These are phyloP conservation scores for Musa beccarii DNA, from an alignment of 176 grass and related monocot species.

Conservation along the genomic window DNA sequence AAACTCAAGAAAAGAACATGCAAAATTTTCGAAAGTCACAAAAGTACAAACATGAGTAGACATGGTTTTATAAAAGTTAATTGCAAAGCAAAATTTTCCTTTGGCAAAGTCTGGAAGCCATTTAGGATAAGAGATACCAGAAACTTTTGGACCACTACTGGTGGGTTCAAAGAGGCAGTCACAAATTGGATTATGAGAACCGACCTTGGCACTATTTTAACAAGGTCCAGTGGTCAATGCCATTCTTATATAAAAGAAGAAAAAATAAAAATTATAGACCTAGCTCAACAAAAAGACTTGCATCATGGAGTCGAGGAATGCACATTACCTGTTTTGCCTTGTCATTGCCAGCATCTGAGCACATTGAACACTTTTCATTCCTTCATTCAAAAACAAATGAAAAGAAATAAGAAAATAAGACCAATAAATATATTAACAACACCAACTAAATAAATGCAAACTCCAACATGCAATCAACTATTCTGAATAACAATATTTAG, in stretches of 20 bases:
- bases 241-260: neutral
- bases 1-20: neutral
- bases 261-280: slow-evolving; percentile 1
- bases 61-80: too few species aligned
- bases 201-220: neutral
- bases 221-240: neutral
- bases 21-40: neutral
- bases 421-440: neutral
- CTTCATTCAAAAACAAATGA: slow-evolving; percentile 21
- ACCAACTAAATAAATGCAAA: neutral
- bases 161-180: too few species aligned
- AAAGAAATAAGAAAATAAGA: slow-evolving; percentile 27
- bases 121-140: too few species aligned
- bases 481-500: neutral
- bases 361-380: slow-evolving; percentile 45
- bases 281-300: neutral
- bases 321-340: slow-evolving; percentile 61
- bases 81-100: too few species aligned
- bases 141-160: too few species aligned
- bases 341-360: slow-evolving; percentile 43
- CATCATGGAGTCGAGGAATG: neutral
- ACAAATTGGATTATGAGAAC: neutral
- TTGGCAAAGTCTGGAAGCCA: too few species aligned
- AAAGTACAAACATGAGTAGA: too few species aligned
- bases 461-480: neutral